phyloP scores from a whole-genome alignment of 192 early-diverging fungal genomes.

The Dissophora globulifera region DNA sequence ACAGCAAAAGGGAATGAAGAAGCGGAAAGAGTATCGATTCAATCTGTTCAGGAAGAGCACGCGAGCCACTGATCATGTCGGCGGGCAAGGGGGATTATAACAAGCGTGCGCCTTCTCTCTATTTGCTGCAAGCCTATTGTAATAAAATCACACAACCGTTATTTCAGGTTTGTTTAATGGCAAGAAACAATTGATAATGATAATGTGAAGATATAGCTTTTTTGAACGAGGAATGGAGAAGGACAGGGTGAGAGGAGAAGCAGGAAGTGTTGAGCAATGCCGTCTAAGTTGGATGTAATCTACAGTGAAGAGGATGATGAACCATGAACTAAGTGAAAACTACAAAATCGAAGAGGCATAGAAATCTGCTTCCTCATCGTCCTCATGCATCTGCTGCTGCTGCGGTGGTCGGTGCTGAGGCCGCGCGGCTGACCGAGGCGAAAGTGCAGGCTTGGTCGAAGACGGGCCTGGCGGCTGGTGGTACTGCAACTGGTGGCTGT shows the following conservation, averaged over 20 bases:
- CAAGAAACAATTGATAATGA: too few species aligned
- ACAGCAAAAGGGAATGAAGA: constrained; percentile 24
- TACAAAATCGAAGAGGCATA: constrained; percentile 44
- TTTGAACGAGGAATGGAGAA: neutral
- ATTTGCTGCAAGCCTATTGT: too few species aligned
- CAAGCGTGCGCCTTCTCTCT: too few species aligned
- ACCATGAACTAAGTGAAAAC: too few species aligned
- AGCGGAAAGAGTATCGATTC: constrained; percentile 30
- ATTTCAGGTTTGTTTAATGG: too few species aligned
- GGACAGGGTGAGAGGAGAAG: neutral
- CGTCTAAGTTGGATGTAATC: too few species aligned
- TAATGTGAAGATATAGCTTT: too few species aligned
- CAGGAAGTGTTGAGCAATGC: neutral
- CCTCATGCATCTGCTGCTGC: neutral
- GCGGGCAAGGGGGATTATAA: too few species aligned
- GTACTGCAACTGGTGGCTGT: too few species aligned
- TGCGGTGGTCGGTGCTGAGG: constrained; percentile 15
- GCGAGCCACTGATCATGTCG: neutral
- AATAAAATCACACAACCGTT: too few species aligned
- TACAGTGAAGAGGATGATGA: neutral
- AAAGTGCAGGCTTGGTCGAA: neutral
- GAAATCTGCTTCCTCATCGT: constrained; percentile 28
- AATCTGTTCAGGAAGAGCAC: constrained; percentile 33
- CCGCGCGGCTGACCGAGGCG: constrained; percentile 18
- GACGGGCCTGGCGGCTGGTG: neutral